Conservation (phyloP, 768 basidiomycete genomes). For the Termitomyces sp. region DNA sequence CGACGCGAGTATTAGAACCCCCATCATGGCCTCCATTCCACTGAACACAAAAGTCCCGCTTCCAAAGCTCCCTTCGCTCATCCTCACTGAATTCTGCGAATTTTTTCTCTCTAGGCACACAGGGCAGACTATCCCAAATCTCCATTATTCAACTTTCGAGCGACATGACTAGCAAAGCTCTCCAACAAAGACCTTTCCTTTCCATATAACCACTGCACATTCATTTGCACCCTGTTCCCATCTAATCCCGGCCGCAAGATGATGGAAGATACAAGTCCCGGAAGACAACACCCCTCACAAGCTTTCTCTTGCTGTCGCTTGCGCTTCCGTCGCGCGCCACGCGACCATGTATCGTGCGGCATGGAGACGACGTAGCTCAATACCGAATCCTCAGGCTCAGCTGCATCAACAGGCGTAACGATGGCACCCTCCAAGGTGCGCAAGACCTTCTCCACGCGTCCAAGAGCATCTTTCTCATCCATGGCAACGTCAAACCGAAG, state of each 20-base stretch:
- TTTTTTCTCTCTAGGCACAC: too few species aligned
- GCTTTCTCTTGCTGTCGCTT: conserved; percentile 17
- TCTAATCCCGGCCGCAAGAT: conserved; percentile 3
- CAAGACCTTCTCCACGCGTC: conserved; percentile 20
- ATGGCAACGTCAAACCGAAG: conserved; percentile 33
- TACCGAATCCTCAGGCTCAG: neutral
- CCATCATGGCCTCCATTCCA: too few species aligned
- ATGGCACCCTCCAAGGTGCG: neutral
- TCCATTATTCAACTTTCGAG: conserved; percentile 32
- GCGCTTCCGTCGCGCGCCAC: conserved; percentile 50
- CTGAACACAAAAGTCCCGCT: too few species aligned
- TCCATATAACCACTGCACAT: conserved; percentile 63
- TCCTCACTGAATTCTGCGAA: too few species aligned
- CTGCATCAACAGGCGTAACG: neutral
- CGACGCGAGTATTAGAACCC: too few species aligned
- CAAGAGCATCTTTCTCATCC: conserved; percentile 17
- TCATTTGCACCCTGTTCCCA: conserved; percentile 18
- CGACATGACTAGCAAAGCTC: conserved; percentile 63
- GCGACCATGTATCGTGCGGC: conserved; percentile 57
- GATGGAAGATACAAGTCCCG: conserved; percentile 11
- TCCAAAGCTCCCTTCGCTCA: too few species aligned
- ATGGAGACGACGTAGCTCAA: conserved; percentile 20
- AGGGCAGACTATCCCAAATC: neutral
- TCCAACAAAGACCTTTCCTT: conserved; percentile 53
- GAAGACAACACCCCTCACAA: neutral